phyloP scores from a whole-genome alignment of 768 basidiomycete genomes.

The Amanita muscaria region DNA sequence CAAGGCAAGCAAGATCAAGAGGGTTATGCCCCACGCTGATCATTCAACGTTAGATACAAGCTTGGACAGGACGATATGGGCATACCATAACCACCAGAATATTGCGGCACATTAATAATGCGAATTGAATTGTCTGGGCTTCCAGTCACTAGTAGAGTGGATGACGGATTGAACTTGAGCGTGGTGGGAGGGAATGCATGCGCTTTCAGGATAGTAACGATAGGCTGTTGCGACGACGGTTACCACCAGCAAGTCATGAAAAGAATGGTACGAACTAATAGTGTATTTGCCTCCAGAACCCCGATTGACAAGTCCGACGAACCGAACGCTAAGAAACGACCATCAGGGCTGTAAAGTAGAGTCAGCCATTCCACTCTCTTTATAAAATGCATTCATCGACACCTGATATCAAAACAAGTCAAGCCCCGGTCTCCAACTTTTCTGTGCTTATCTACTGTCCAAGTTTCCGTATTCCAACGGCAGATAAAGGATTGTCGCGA shows the following conservation, averaged over 20 bases:
- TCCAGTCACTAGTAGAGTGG: conserved; percentile 75
- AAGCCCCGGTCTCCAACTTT: conserved; percentile 74
- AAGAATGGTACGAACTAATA: conserved; percentile 48
- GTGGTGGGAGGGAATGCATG: conserved; percentile 94
- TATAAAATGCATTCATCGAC: too few species aligned
- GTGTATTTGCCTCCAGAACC: conserved; percentile 67
- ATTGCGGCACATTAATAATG: conserved; percentile 63
- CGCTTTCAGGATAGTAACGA: conserved; percentile 81
- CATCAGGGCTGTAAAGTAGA: conserved; percentile 53
- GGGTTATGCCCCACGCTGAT: conserved; percentile 30
- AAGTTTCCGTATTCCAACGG: conserved; percentile 66
- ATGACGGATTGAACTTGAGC: conserved; percentile 78
- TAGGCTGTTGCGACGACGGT: conserved; percentile 48
- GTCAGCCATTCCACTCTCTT: neutral
- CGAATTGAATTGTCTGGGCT: conserved; percentile 87
- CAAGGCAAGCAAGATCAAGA: conserved; percentile 35
- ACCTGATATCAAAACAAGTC: conserved; percentile 90
- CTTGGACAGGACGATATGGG: conserved; percentile 10
- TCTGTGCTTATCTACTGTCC: conserved; percentile 56
- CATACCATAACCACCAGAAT: conserved; percentile 45
- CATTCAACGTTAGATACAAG: conserved; percentile 9
- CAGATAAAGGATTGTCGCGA: conserved; percentile 55
- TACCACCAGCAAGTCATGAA: neutral
- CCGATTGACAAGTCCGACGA: conserved; percentile 82
- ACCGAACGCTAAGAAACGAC: conserved; percentile 76